phyloP scores from a whole-genome alignment of 2,329 filamentous ascomycete genomes.

The Diaporthe vexans region DNA sequence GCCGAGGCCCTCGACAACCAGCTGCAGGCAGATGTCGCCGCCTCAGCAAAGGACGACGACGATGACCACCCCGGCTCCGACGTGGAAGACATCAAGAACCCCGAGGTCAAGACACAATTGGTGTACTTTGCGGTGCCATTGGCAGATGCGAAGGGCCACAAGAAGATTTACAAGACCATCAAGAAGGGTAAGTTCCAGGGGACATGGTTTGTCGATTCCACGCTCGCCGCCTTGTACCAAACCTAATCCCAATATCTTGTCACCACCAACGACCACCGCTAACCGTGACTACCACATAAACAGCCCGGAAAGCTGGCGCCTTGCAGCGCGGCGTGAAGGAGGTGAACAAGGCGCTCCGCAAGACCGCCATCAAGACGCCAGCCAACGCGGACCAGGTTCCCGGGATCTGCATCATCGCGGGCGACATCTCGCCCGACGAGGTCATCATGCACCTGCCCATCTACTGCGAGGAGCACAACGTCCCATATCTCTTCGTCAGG shows the following conservation, averaged over 20 bases:
- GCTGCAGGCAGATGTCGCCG: conserved; percentile 68
- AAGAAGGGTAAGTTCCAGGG: conserved; percentile 67
- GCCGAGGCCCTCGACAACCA: conserved; percentile 76
- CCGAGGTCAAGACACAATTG: conserved; percentile 63
- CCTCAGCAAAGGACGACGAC: conserved; percentile 57
- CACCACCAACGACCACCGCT: conserved; percentile 9
- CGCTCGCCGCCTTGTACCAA: neutral
- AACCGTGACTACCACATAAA: conserved; percentile 23
- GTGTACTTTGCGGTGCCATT: conserved; percentile 89
- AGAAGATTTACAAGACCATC: conserved; percentile 75
- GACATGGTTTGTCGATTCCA: conserved; percentile 29
- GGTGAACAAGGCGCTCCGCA: conserved; percentile 97
- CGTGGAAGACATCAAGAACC: conserved; percentile 56
- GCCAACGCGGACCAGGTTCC: conserved; percentile 69
- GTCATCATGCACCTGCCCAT: conserved; percentile 98
- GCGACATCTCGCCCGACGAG: conserved; percentile 98
- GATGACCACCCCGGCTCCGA: conserved; percentile 52
- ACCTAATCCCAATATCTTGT: conserved; percentile 41
- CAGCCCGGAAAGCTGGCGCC: conserved; percentile 94
- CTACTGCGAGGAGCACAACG: conserved; percentile 97
- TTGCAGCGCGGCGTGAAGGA: conserved; percentile 99
- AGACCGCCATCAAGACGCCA: conserved; percentile 81
- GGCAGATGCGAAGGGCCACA: conserved; percentile 81
- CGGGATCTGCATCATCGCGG: conserved; percentile 90
- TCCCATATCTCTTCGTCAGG: conserved; percentile 95